Evolutionary conservation across 2,329 filamentous ascomycete genomes (phyloP).

Genomic region (Colletotrichum sublineola): DNA sequence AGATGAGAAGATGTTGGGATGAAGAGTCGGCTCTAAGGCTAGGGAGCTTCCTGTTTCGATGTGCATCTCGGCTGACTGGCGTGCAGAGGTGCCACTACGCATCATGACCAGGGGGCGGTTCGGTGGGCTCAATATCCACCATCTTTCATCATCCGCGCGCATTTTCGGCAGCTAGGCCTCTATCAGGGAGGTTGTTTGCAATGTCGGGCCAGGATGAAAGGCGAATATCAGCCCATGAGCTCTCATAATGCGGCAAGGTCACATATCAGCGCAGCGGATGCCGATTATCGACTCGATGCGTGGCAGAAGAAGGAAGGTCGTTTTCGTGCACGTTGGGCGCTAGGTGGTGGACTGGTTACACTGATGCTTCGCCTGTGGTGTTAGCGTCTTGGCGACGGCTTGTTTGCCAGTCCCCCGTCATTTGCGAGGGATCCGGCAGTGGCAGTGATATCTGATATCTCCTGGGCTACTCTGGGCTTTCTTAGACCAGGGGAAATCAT

Average conservation of each 20-base stretch:
- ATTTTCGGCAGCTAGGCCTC: slow-evolving; percentile 1
- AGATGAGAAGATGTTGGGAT: not conserved
- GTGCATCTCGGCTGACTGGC: not conserved
- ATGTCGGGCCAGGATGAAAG: slow-evolving; percentile 17
- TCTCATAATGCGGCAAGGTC: slow-evolving; percentile 25
- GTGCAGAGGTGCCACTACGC: slow-evolving; percentile 3
- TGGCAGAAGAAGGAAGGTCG: slow-evolving; percentile 38
- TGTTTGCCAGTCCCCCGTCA: not conserved
- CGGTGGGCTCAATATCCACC: not conserved
- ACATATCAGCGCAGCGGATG: not conserved
- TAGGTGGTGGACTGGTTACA: slow-evolving; percentile 23
- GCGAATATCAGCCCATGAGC: slow-evolving; percentile 4
- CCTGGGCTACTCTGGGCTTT: not conserved
- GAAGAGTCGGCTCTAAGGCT: not conserved
- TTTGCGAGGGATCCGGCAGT: slow-evolving; percentile 12
- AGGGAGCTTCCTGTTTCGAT: slow-evolving; percentile 36
- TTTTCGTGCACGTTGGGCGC: slow-evolving; percentile 15
- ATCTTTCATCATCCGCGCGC: slow-evolving; percentile 1
- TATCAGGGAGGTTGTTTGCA: slow-evolving; percentile 22
- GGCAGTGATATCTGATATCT: not conserved
- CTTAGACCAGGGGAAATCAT: not conserved
- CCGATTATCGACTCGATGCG: slow-evolving; percentile 14
- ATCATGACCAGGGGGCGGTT: not conserved
- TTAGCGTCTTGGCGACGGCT: slow-evolving; percentile 36
- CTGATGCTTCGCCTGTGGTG: slow-evolving; percentile 15